These are phyloP conservation scores for Suhomyces anneliseae DNA, from an alignment of 1,139 yeast genomes.

Conservation along the genomic window DNA sequence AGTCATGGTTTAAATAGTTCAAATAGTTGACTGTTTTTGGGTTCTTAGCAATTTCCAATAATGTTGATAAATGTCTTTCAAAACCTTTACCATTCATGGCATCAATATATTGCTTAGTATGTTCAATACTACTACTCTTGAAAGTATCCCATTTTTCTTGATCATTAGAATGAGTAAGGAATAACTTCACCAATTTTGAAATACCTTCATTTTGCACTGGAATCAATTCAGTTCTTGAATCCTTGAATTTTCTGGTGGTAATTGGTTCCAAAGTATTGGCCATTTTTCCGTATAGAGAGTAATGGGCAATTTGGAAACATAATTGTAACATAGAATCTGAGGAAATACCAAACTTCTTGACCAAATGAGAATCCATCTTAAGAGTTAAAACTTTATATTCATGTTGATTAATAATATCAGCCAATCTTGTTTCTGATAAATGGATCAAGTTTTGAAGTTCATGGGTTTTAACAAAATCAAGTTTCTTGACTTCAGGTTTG, in stretches of 20 bases:
- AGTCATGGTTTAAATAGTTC: constrained; percentile 41
- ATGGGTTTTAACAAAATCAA: constrained; percentile 53
- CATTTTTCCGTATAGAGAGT: constrained; percentile 69
- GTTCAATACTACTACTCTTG: constrained; percentile 52
- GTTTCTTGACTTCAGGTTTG: constrained; percentile 44
- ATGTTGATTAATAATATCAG: constrained; percentile 74
- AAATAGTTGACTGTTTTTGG: constrained; percentile 37
- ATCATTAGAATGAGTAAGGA: constrained; percentile 53
- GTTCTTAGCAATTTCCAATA: constrained; percentile 46
- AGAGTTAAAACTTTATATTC: constrained; percentile 49
- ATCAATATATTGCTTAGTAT: constrained; percentile 45
- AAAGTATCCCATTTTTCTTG: constrained; percentile 53
- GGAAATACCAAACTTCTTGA: constrained; percentile 52
- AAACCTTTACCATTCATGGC: constrained; percentile 68
- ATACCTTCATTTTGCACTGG: constrained; percentile 60
- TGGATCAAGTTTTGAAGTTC: constrained; percentile 53
- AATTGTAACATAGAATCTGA: constrained; percentile 70
- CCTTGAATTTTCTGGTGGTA: constrained; percentile 65
- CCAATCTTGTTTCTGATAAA: constrained; percentile 71
- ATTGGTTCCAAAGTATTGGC: constrained; percentile 72
- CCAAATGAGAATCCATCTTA: constrained; percentile 46
- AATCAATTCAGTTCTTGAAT: constrained; percentile 68
- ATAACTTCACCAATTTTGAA: constrained; percentile 56
- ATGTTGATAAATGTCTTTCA: constrained; percentile 68
- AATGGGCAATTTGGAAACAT: constrained; percentile 68